Base-by-base conservation (phyloP, 495 filamentous ascomycete genomes). In the Platismatia glauca region DNA sequence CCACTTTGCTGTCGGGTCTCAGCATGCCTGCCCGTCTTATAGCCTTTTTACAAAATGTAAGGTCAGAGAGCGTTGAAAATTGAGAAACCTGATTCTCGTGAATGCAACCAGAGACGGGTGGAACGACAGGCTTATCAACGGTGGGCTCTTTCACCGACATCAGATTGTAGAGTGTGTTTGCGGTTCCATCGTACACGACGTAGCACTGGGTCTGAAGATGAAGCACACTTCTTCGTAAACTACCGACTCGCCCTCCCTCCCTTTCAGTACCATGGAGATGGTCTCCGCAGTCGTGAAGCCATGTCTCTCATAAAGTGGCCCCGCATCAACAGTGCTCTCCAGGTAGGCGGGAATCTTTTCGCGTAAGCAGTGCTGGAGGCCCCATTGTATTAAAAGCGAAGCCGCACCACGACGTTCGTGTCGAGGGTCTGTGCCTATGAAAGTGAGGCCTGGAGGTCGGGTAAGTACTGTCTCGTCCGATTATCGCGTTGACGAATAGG, bases 331-430 rank as follows among this genome's bases (percentile, higher is more conserved):
- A 6, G 61, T 60, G 12, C 61, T 64, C 15, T 64, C 61, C 6
- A 64, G 20, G 33, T 64, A 63, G 11, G 59, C 59, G n/a, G 33
- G 39, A 29, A 62, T 7, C 9, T 57, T 48, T 7, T 62, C 53
- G 4, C n/a, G 48, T 2, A 9, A 8, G 37, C 48, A 58, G 7
- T 34, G 22, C 3, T 37, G n/a, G 34, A 66, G 52, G 34, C 64
- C 52, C 64, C 64, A 63, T 18, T 59, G 35, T 7, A 66, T 9
- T 27, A 59, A 33, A 0, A 56, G 29, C 13, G 59, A 58, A 7
- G 38, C 59, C n/a, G 64, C 60, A 35, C 55, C 60, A 29, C 55
- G 64, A 22, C 53, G 59, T 35, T 62, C 50, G 55, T 66, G 48
- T 8, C 5, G 35, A 9, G 59, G 64, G 27, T 60, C 24, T 22